Evolutionary conservation across 495 filamentous ascomycete species (phyloP).

Genomic region (Wilcoxina mikolae): DNA sequence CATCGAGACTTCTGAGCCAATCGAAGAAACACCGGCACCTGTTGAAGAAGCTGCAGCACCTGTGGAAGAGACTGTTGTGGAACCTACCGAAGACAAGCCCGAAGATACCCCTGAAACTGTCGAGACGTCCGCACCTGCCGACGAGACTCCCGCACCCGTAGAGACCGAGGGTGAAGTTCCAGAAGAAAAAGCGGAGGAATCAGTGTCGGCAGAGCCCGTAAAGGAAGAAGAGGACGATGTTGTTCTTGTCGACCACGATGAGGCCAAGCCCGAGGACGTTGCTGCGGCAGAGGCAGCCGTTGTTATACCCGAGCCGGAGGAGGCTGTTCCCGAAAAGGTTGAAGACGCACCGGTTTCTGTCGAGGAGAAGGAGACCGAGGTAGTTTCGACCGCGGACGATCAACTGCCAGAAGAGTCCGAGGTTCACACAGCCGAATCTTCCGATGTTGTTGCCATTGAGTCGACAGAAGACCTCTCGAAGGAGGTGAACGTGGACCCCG

Average conservation of each 20-base stretch:
- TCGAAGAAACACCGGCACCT: too few species aligned
- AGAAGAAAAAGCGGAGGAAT: background rate
- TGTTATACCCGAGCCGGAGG: background rate
- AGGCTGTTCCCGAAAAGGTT: background rate
- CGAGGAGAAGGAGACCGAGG: background rate
- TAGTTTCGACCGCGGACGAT: background rate
- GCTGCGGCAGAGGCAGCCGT: conserved; percentile 21
- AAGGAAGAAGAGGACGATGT: conserved; percentile 13
- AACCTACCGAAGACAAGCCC: conserved; percentile 1
- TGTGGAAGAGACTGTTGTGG: conserved; percentile 12
- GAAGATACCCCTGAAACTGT: background rate
- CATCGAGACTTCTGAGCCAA: conserved; percentile 2
- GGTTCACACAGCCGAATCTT: background rate
- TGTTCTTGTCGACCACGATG: conserved; percentile 16
- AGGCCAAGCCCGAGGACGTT: conserved; percentile 22
- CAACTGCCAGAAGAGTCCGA: background rate
- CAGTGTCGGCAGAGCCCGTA: background rate
- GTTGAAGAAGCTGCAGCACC: conserved; percentile 14
- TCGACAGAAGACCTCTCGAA: background rate
- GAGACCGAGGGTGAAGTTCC: background rate
- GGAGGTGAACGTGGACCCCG: conserved; percentile 37
- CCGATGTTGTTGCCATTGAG: background rate
- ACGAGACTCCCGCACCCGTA: background rate
- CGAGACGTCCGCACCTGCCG: background rate
- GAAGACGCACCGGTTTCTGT: background rate